These are phyloP conservation scores for Miscanthus lutarioriparius DNA, from an alignment of 176 grass and related monocot species.

Conservation along the genomic window DNA sequence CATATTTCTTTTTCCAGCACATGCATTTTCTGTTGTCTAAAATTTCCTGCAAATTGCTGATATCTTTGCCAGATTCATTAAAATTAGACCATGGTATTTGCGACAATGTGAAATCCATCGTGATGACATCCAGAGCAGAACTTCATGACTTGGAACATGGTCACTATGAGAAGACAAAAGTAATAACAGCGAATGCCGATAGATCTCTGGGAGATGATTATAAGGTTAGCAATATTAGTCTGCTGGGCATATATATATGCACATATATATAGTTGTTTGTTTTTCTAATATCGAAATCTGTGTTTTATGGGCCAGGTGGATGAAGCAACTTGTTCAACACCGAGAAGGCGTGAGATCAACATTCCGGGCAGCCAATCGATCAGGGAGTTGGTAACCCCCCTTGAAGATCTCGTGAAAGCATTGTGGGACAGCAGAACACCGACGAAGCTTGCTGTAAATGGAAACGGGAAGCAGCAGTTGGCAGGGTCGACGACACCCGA, in stretches of 20 bases:
- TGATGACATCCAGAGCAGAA: conserved; percentile 34
- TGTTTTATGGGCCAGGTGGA: conserved; percentile 55
- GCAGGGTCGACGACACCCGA: conserved; percentile 33
- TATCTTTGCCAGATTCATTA: conserved; percentile 31
- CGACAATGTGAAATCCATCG: conserved; percentile 41
- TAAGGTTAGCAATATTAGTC: conserved; percentile 35
- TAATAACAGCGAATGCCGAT: conserved; percentile 47
- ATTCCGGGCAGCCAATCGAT: conserved; percentile 59
- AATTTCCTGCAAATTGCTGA: neutral
- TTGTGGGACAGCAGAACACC: conserved; percentile 55
- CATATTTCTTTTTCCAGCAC: neutral
- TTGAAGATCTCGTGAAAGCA: conserved; percentile 62
- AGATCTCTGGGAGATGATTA: conserved; percentile 64
- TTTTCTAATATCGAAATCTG: neutral
- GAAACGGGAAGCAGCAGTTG: conserved; percentile 45
- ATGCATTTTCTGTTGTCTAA: neutral
- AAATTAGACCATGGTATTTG: conserved; percentile 49
- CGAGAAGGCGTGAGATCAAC: conserved; percentile 41
- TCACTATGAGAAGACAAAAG: conserved; percentile 53
- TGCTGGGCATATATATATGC: neutral
- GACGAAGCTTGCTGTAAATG: conserved; percentile 35
- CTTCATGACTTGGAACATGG: conserved; percentile 47
- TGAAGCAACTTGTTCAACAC: conserved; percentile 67
- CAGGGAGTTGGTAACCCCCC: conserved; percentile 49
- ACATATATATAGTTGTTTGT: neutral